Evolutionary conservation across 1,284 basidiomycete species (phyloP), one percentile per base, ranked within the genome.

Genomic region (Melampsora larici-populina): DNA sequence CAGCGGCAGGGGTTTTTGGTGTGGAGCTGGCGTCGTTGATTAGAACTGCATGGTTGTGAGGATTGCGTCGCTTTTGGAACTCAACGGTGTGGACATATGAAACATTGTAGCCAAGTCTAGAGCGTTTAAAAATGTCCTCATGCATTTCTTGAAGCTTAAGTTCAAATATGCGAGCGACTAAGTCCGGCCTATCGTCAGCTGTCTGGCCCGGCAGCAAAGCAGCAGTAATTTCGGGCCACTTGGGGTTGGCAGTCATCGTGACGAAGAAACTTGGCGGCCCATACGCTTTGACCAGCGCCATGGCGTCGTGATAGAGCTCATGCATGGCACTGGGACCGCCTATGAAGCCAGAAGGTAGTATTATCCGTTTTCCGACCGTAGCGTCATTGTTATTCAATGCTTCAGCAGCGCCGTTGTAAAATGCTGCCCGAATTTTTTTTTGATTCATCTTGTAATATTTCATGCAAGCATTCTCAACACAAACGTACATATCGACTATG

Each of bases 211-310:
- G 43, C 26, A 46, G 40, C 2, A 51, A 18, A 7, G 33, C 33
- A 11, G 5, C 15, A 11, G 33, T n/a, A 15, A 69, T 69, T 69
- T 69, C 67, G 0, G 3, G 24, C 70, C 86, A 86, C 0, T 83
- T 80, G 0, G 84, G 81, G 78, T 86, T 86, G 80, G 84, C 85
- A 0, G 84, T 85, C 81, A 85, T 82, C 0, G 84, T 86, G 73
- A 85, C 79, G 79, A 86, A 86, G 65, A 85, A 84, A 5, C 83
- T 84, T 0, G 85, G 85, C 17, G 74, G 78, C 6, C 84, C 84
- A 48, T 70, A 79, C 0, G 78, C 68, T 5, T 81, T 79, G 0
- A 84, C 85, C 78, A 86, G 81, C 1, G 83, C 83, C 4, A 86
- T 80, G 0, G 83, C 82, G 79, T 86, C 85, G 0, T 84, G 80